Base-by-base conservation (phyloP, 1,284 basidiomycete genomes). In the Apiotrichum akiyoshidainum region DNA sequence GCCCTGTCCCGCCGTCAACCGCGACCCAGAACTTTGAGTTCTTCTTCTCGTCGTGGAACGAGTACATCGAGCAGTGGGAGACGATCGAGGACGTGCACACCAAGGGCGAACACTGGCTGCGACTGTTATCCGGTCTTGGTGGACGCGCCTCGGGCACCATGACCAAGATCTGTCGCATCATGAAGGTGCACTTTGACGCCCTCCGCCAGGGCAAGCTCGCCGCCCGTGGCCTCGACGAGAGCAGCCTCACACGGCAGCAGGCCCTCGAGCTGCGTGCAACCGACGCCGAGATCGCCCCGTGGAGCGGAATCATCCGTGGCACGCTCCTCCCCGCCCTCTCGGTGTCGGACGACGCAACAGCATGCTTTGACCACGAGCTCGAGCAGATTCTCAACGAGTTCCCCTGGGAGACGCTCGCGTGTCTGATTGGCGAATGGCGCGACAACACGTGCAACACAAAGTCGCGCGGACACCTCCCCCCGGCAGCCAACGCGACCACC, bases 401-500 rank as follows among this genome's bases (percentile, higher is more conserved):
- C 72, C 86, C 90, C 49, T 88, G 87, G 57, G 85, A 87, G 9
- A 81, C 84, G 47, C 89, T 96, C 4, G 98, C 91, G 85, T 84
- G 83, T 41, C 80, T 99, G 33, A 97, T 99, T 70, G 96, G 94
- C 50, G 94, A 99, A 79, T 98, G 95, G 96, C 89, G 89, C 77
- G 83, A 86, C 55, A 80, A 81, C 50, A 84, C 80, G n/a, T 81
- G 79, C 66, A 77, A 78, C 55, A 60, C 63, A 41, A 66, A 65
- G 37, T 63, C 64, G 5, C 64, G 64, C 10, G 66, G 63, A 34
- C 60, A 66, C 21, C 67, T 71, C 55, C 69, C 70, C 3, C 67
- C 68, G 1, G 73, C 74, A 14, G 67, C 70, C 0, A 58, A 71
- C 34, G 71, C 75, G 55, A 62, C 78, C 63, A 65, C 78, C 65